Evolutionary conservation across 352 stramenopile genomes (phyloP).

Genomic region (Globisporangium canariense): DNA sequence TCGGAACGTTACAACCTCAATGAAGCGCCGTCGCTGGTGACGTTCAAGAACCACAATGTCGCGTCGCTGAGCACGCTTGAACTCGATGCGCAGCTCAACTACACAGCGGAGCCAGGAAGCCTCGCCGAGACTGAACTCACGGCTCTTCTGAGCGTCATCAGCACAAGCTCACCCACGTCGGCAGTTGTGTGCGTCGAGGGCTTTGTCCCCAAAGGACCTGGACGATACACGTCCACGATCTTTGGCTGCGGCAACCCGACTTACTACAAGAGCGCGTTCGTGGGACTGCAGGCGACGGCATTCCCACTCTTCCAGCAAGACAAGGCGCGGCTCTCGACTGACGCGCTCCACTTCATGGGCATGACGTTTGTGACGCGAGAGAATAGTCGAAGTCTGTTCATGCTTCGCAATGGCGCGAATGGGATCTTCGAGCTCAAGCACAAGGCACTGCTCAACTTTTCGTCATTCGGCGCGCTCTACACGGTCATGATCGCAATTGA

Average conservation of each 20-base stretch:
- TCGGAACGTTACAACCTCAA: slow-evolving; percentile 31
- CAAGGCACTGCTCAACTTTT: slow-evolving; percentile 36
- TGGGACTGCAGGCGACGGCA: slow-evolving; percentile 14
- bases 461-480: slow-evolving; percentile 44
- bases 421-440: slow-evolving; percentile 23
- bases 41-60: slow-evolving; percentile 2
- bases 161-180: slow-evolving; percentile 41
- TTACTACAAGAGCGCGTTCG: slow-evolving; percentile 32
- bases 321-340: slow-evolving; percentile 26
- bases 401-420: slow-evolving; percentile 3
- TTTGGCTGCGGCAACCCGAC: slow-evolving; percentile 39
- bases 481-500: slow-evolving; percentile 38
- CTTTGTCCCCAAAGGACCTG: slow-evolving; percentile 28
- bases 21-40: slow-evolving; percentile 11
- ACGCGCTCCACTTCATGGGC: slow-evolving; percentile 26
- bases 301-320: slow-evolving; percentile 25
- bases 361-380: slow-evolving; percentile 33
- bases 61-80: neutral
- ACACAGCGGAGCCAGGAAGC: slow-evolving; percentile 24
- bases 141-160: slow-evolving; percentile 50
- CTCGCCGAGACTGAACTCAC: slow-evolving; percentile 39
- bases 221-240: slow-evolving; percentile 22
- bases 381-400: slow-evolving; percentile 27
- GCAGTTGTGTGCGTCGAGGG: slow-evolving; percentile 47
- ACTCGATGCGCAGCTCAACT: neutral